Base-by-base conservation (phyloP, 805 yeast genomes). In the Monosporozyma solicola region DNA sequence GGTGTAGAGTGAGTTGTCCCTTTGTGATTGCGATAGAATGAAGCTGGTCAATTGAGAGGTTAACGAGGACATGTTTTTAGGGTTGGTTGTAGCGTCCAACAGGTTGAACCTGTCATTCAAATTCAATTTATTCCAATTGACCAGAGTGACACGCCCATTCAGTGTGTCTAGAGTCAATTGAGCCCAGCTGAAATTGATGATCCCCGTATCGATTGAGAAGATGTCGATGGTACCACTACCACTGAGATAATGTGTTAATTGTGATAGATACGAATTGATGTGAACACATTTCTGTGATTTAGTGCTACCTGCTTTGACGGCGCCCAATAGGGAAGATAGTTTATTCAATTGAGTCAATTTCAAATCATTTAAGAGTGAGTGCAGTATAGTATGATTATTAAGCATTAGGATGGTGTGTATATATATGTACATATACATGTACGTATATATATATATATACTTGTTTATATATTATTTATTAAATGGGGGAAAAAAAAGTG, bases 91-190 rank as follows among this genome's bases (percentile, higher is more conserved):
- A 39, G 61, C 15, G 6, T 27, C 31, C 13, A 33, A 33, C 3
- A 20, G n/a, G 3, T 56, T 13, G 35, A 60, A 62, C 16, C 53
- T 55, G 5, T 55, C 55, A 5, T 54, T 54, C 22, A 73, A 53
- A 33, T 68, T 68, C 25, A 70, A 54, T 55, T 72, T 73, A 29
- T 61, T 53, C 74, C 74, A 71, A n/a, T 64, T 68, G n/a, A 55
- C 50, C 4, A 73, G 55, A 2, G 50, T 41, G 0, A 72, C 71
- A 1, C 59, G 54, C 10, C 53, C 48, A 13, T 35, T 59, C 37
- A 56, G 59, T 20, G 20, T 20, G 1, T 46, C 2, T 10, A 46
- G 16, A 10, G 10, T 46, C 5, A 35, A 16, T 3, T 32, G 20
- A 8, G 35, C 16, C 35, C 35, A 46, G 20, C 74, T 68, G 52